Evolutionary conservation across 2,329 filamentous ascomycete species (phyloP), one percentile per base, ranked within the genome.

Genomic region (Fusarium penzigii): DNA sequence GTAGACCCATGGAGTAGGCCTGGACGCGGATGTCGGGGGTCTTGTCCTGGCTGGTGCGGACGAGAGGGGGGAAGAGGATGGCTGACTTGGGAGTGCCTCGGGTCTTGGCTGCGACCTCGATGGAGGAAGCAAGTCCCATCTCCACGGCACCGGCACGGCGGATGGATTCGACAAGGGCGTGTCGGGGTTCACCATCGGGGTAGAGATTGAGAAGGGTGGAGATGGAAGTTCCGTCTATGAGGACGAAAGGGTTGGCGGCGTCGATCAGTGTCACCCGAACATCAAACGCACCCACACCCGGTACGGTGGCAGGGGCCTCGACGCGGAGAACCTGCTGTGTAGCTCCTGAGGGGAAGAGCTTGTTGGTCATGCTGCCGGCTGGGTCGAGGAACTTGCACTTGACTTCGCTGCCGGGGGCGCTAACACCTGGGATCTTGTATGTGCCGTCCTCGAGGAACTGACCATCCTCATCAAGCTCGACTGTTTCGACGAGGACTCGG

Each of bases 351-450:
- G 85, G 85, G 9, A 87, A 72, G 1, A 83, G 63, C 54, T 75
- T 77, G 4, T 79, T 80, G 0, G 84, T 87, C 68, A 83, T 83
- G 44, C 82, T 82, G 0, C 84, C 84, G 2, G 75, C 81, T 0
- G 84, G 85, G 25, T 82, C 69, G 14, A 83, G 66, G 54, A 87
- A 88, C 3, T 80, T 78, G 12, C 87, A 73, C 47, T 76, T 78
- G 55, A 88, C 79, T 46, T 76, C 74, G 1, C 82, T 78, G 1
- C 75, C 82, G 0, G 74, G 73, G 1, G 9, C 80, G 75, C 36
- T 79, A 0, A 87, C 84, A 1, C 85, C 85, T 32, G 84, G 83
- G 16, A 88, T 85, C 1, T 67, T 65, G 57, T 80, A 85, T 14
- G 78, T 70, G 0, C 83, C 84, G 3, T 71, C 68, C 12, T 72